Conservation (phyloP, 345 rosid genomes). For the Boechera retrofracta region DNA sequence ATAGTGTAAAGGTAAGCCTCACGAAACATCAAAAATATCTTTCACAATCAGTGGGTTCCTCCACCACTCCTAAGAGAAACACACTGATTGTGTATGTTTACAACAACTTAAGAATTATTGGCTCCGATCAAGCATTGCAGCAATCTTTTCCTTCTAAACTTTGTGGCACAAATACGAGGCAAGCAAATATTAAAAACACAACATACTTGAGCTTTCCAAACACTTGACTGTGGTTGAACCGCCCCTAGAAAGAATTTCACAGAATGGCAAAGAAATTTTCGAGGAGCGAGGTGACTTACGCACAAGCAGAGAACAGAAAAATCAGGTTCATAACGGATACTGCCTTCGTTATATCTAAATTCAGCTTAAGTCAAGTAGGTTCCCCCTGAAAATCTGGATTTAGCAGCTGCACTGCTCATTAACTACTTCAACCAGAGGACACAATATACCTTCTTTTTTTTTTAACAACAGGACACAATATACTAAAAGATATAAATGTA, state of each 20-base stretch:
- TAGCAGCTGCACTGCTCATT: background rate
- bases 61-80: no score
- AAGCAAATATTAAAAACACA: background rate
- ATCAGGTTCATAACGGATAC: background rate
- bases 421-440: conserved; percentile 1
- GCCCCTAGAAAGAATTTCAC: background rate
- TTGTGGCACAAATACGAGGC: background rate
- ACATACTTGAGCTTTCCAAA: background rate
- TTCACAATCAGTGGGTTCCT: background rate
- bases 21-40: background rate
- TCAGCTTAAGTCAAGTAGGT: background rate
- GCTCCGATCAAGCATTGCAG: conserved; percentile 2
- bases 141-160: conserved; percentile 6
- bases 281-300: background rate
- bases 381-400: background rate
- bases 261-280: background rate
- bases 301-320: background rate
- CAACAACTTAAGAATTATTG: background rate
- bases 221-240: background rate
- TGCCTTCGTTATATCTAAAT: background rate
- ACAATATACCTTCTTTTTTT: no score
- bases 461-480: background rate
- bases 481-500: background rate
- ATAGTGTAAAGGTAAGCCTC: background rate
- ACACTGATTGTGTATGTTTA: background rate